phyloP scores from a whole-genome alignment of 164 flowering plant species.

The Magnolia sinica region DNA sequence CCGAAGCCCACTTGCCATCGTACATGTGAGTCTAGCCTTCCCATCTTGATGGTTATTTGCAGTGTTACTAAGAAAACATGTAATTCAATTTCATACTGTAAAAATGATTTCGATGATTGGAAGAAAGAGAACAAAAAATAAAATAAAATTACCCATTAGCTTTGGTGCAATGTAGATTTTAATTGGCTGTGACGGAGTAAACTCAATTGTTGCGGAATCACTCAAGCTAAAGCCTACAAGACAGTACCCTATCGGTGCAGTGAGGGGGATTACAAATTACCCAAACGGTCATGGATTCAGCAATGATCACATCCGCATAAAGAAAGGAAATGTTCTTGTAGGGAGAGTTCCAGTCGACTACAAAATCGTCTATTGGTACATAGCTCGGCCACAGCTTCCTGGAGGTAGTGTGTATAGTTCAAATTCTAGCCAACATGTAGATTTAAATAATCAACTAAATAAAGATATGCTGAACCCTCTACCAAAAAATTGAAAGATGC shows the following conservation, averaged over 20 bases:
- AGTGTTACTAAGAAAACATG: too few species aligned
- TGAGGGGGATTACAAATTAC: slow-evolving; percentile 42
- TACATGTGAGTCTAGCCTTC: too few species aligned
- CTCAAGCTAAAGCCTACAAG: slow-evolving; percentile 32
- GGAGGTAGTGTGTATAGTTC: slow-evolving; percentile 23
- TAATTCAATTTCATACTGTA: too few species aligned
- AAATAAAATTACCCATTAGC: too few species aligned
- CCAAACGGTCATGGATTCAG: slow-evolving; percentile 37
- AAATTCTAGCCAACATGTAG: too few species aligned
- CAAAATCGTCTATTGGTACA: slow-evolving; percentile 44
- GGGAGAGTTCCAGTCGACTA: slow-evolving; percentile 44
- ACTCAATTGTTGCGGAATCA: slow-evolving; percentile 35
- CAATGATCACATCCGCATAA: slow-evolving; percentile 18
- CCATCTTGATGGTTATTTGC: too few species aligned
- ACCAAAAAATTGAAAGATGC: too few species aligned
- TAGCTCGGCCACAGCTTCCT: slow-evolving; percentile 15
- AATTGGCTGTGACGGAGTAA: slow-evolving; percentile 60
- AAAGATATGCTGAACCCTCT: too few species aligned
- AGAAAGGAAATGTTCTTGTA: neutral
- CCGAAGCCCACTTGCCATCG: too few species aligned
- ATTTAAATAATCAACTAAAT: too few species aligned
- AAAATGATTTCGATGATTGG: too few species aligned
- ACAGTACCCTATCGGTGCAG: slow-evolving; percentile 15
- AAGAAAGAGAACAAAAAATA: too few species aligned
- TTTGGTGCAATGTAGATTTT: slow-evolving; percentile 29